A percentile compares a stretch with the other conserved stretches of the same genome.
phyloP scores from a whole-genome alignment of 192 early-diverging fungal species.

The Mortierella claussenii region DNA sequence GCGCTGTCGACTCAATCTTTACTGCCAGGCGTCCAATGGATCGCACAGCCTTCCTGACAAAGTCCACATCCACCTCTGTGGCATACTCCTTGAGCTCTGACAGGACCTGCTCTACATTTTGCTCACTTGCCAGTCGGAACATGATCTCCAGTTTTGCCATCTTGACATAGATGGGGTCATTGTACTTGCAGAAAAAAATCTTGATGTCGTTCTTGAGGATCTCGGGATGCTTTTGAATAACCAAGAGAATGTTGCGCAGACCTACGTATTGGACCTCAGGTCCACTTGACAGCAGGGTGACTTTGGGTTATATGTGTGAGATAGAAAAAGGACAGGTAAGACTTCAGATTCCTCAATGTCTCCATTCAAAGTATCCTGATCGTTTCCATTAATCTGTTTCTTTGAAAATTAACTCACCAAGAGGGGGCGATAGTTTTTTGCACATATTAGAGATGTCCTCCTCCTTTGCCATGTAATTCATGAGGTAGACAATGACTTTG shows the following conservation, averaged over 20 bases:
- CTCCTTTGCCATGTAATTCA: slow-evolving; percentile 91
- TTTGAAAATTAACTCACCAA: slow-evolving; percentile 62
- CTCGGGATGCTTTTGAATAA: slow-evolving; percentile 91
- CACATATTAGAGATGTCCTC: slow-evolving; percentile 78
- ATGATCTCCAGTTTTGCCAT: slow-evolving; percentile 97
- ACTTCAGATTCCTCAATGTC: neutral
- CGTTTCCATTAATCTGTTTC: neutral
- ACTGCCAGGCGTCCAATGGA: slow-evolving; percentile 98
- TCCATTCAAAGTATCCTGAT: neutral
- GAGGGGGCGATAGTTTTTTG: slow-evolving; percentile 90
- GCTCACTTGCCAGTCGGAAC: slow-evolving; percentile 82
- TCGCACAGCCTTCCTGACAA: slow-evolving; percentile 96
- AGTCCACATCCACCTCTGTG: slow-evolving; percentile 97
- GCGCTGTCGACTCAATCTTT: slow-evolving; percentile 90
- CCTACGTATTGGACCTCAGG: slow-evolving; percentile 98
- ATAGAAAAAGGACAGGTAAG: neutral
- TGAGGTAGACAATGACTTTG: slow-evolving; percentile 93
- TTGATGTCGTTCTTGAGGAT: slow-evolving; percentile 93
- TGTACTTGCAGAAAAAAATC: slow-evolving; percentile 99
- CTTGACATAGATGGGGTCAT: slow-evolving; percentile 99
- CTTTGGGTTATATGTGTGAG: slow-evolving; percentile 42
- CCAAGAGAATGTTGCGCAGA: slow-evolving; percentile 94
- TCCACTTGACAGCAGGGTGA: slow-evolving; percentile 88
- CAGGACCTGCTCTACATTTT: slow-evolving; percentile 90
- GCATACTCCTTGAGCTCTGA: slow-evolving; percentile 95